Conservation (phyloP, 371 early-diverging fungal genomes). For the Antonospora locustae region DNA sequence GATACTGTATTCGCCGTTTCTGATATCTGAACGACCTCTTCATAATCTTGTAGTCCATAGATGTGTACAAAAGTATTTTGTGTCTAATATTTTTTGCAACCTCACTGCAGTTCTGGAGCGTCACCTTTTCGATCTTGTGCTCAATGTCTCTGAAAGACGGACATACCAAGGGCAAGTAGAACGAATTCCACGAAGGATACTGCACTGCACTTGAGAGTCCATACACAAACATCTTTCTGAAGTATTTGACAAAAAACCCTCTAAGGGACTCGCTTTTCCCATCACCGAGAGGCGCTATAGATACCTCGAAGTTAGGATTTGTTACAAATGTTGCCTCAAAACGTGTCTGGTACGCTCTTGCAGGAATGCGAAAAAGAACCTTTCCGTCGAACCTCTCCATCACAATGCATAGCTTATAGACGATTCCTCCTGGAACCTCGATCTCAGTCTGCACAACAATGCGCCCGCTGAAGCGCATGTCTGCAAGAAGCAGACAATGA, state of each 20-base stretch:
- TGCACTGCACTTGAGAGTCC: constrained; percentile 29
- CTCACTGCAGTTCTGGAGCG: constrained; percentile 9
- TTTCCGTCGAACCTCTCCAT: constrained; percentile 43
- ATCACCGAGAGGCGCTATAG: constrained; percentile 33
- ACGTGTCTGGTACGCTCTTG: constrained; percentile 47
- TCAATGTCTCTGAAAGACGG: constrained; percentile 29
- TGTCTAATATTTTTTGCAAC: constrained; percentile 21
- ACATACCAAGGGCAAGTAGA: constrained; percentile 41
- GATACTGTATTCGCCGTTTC: constrained; percentile 30
- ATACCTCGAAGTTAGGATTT: constrained; percentile 43
- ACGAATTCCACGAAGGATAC: constrained; percentile 46
- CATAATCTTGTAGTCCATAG: constrained; percentile 42
- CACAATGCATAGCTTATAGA: constrained; percentile 25
- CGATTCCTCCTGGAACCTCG: constrained; percentile 38
- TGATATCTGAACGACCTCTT: constrained; percentile 21
- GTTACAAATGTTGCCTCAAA: constrained; percentile 46
- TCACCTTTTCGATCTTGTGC: constrained; percentile 24
- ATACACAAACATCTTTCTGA: constrained; percentile 35
- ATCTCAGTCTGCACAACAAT: constrained; percentile 40
- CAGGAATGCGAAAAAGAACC: constrained; percentile 44
- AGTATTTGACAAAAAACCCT: constrained; percentile 31
- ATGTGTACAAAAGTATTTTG: constrained; percentile 22
- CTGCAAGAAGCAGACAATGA: constrained; percentile 36
- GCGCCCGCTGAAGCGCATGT: constrained; percentile 34
- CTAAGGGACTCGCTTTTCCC: constrained; percentile 36